These are phyloP conservation scores for Nicotiana attenuata DNA, from an alignment of 257 asterid genomes.

Conservation along the genomic window DNA sequence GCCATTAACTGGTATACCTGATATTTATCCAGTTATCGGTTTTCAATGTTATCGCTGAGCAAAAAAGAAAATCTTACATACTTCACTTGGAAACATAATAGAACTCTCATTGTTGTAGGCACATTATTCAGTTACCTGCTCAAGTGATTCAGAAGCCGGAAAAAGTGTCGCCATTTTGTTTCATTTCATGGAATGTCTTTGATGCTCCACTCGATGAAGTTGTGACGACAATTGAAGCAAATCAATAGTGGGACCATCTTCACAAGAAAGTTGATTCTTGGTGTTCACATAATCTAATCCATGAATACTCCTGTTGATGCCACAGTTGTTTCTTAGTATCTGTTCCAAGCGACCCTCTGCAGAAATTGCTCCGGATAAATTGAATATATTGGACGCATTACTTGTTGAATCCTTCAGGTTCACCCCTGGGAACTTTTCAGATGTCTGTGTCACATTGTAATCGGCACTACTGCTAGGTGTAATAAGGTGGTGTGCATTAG, in stretches of 20 bases:
- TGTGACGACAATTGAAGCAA: slow-evolving; percentile 29
- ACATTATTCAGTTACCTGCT: neutral
- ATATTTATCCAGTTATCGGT: too few species aligned
- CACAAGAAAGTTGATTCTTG: slow-evolving; percentile 13
- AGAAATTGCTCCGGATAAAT: slow-evolving; percentile 14
- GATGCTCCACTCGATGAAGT: slow-evolving; percentile 32
- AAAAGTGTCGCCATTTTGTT: slow-evolving; percentile 22
- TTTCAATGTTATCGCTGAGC: neutral
- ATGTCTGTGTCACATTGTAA: slow-evolving; percentile 8
- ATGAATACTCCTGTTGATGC: slow-evolving; percentile 14
- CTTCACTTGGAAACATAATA: neutral
- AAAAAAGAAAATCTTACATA: neutral
- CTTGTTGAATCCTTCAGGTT: slow-evolving; percentile 19
- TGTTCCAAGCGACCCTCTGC: slow-evolving; percentile 22
- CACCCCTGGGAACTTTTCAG: slow-evolving; percentile 17
- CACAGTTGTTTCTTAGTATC: slow-evolving; percentile 16
- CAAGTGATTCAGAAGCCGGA: slow-evolving; percentile 20
- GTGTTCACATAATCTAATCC: slow-evolving; percentile 15
- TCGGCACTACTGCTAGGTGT: slow-evolving; percentile 12
- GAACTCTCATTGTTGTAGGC: neutral
- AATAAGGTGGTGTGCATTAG: slow-evolving; percentile 16
- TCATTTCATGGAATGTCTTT: slow-evolving; percentile 20
- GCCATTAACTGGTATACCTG: too few species aligned
- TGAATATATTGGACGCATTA: slow-evolving; percentile 10
- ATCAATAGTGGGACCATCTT: slow-evolving; percentile 26